Evolutionary conservation across 768 basidiomycete species (phyloP).

Genomic region (Mycena galopus): DNA sequence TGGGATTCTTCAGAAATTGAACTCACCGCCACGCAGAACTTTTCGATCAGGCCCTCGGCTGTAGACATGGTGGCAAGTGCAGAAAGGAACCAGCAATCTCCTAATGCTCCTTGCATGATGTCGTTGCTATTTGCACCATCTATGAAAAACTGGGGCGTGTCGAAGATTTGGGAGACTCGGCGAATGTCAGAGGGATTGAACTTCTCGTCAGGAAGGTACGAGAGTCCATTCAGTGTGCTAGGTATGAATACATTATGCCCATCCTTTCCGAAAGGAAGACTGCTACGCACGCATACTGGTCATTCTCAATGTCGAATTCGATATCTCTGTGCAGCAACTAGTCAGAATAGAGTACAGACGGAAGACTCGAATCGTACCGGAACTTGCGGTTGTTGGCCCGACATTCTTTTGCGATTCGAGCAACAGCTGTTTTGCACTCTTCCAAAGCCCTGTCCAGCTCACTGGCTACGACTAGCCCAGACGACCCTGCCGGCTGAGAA

Average conservation of each 20-base stretch:
- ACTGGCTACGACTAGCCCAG: slow-evolving; percentile 8
- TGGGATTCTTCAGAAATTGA: too few species aligned
- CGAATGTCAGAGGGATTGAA: slow-evolving; percentile 45
- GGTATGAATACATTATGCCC: neutral
- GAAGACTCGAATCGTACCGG: slow-evolving; percentile 1
- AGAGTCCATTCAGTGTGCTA: slow-evolving; percentile 7
- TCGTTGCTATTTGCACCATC: slow-evolving; percentile 43
- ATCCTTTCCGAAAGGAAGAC: neutral
- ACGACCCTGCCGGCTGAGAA: neutral
- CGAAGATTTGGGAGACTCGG: slow-evolving; percentile 48
- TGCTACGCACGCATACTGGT: slow-evolving; percentile 36
- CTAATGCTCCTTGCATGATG: slow-evolving; percentile 48
- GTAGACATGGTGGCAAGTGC: slow-evolving; percentile 45
- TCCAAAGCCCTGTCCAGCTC: slow-evolving; percentile 16
- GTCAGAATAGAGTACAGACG: neutral
- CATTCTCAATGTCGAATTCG: slow-evolving; percentile 66
- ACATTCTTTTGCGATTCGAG: slow-evolving; percentile 22
- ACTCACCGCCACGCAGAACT: slow-evolving; percentile 50
- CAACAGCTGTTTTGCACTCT: slow-evolving; percentile 16
- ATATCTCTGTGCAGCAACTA: slow-evolving; percentile 57
- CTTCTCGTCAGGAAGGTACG: neutral
- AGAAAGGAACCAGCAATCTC: slow-evolving; percentile 52
- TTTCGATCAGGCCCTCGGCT: slow-evolving; percentile 46
- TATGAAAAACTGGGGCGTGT: slow-evolving; percentile 46
- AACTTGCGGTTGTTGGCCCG: slow-evolving; percentile 11